These are phyloP conservation scores for Phycomyces blakesleeanus DNA, from an alignment of 192 early-diverging fungal species.

Conservation along the genomic window DNA sequence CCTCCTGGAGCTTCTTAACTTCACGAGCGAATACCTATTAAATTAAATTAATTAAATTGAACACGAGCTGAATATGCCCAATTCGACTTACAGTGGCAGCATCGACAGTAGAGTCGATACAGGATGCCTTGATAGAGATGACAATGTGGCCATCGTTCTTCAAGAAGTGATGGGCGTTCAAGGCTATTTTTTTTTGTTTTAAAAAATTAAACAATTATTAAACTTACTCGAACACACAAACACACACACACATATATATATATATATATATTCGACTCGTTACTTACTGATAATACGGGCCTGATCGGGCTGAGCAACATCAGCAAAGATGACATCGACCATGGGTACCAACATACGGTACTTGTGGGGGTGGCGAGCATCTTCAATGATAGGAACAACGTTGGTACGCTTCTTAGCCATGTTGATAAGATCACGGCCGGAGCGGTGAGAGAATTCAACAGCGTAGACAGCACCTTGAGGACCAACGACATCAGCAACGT, in stretches of 20 bases:
- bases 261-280: background rate
- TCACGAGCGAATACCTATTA: conserved; percentile 86
- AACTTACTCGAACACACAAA: too few species aligned
- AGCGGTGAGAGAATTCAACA: conserved; percentile 98
- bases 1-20: conserved; percentile 91
- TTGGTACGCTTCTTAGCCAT: conserved; percentile 99
- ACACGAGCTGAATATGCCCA: background rate
- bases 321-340: conserved; percentile 99
- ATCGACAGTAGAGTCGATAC: conserved; percentile 99
- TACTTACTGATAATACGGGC: conserved; percentile 83
- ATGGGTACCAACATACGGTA: conserved; percentile 98
- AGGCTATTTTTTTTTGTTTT: too few species aligned
- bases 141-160: conserved; percentile 97
- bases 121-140: conserved; percentile 99
- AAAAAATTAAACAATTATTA: background rate
- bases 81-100: conserved; percentile 64
- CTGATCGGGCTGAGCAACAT: conserved; percentile 99
- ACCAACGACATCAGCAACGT: conserved; percentile 97
- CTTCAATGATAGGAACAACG: conserved; percentile 98
- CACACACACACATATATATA: too few species aligned
- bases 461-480: conserved; percentile 96
- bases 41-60: background rate
- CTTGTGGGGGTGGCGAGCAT: conserved; percentile 99
- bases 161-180: conserved; percentile 97
- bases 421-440: conserved; percentile 98